phyloP scores from a whole-genome alignment of 164 flowering plant genomes.

The Dillenia turbinata region DNA sequence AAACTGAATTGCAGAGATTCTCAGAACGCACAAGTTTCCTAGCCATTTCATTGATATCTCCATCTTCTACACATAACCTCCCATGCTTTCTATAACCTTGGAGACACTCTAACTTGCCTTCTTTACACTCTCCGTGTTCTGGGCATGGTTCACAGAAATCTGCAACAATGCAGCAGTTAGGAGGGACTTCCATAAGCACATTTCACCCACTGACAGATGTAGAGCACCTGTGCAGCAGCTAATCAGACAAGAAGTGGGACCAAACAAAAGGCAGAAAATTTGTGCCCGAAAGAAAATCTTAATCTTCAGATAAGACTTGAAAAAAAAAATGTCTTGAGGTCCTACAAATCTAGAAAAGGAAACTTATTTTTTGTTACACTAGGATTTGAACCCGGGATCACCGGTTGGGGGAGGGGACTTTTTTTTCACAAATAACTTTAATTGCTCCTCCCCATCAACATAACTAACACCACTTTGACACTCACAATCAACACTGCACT shows the following conservation, averaged over 20 bases:
- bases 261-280: not conserved
- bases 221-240: no score
- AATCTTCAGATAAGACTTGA: not conserved
- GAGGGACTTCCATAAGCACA: not conserved
- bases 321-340: not conserved
- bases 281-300: not conserved
- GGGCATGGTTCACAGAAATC: constrained; percentile 91
- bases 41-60: constrained; percentile 67
- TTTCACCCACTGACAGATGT: not conserved
- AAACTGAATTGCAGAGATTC: not conserved
- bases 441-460: no score
- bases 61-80: constrained; percentile 73
- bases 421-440: no score
- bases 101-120: constrained; percentile 66
- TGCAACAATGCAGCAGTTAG: constrained; percentile 25
- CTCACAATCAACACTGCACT: no score
- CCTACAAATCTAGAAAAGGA: not conserved
- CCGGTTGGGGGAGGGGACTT: no score
- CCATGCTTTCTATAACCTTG: constrained; percentile 69
- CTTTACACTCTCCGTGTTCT: constrained; percentile 55
- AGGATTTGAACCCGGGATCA: no score
- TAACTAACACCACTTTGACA: no score
- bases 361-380: no score
- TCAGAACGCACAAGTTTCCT: constrained; percentile 57
- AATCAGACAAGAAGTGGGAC: not conserved